phyloP scores from a whole-genome alignment of 352 stramenopile species.

The Albugo candida region DNA sequence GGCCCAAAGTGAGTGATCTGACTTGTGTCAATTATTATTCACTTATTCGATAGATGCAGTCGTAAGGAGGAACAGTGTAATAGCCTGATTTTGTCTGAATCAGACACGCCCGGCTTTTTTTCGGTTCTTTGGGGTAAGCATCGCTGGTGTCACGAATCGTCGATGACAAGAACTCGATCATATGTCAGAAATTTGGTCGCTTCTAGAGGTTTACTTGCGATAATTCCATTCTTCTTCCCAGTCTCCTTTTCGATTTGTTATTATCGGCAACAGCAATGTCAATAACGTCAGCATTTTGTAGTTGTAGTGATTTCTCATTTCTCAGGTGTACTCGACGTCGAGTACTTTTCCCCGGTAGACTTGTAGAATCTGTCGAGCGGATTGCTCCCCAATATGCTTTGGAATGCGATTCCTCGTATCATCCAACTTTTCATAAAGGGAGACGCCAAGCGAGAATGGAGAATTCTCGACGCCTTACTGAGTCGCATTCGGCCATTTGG shows the following conservation, averaged over 20 bases:
- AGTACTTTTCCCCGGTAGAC: too few relatives aligned
- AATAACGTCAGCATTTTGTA: conserved; percentile 19
- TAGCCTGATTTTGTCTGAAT: conserved; percentile 57
- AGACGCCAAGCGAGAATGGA: too few relatives aligned
- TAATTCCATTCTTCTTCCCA: too few relatives aligned
- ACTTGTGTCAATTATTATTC: conserved; percentile 46
- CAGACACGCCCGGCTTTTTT: conserved; percentile 26
- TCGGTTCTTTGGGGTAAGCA: conserved; percentile 7
- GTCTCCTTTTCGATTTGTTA: conserved; percentile 11
- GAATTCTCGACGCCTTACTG: too few relatives aligned
- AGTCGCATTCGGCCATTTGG: too few relatives aligned
- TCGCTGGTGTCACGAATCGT: conserved; percentile 29
- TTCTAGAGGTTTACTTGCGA: background rate
- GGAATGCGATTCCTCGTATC: too few relatives aligned
- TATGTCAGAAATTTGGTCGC: conserved; percentile 48
- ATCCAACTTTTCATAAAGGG: too few relatives aligned
- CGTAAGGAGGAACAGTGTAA: conserved; percentile 54
- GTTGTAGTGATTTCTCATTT: too few relatives aligned
- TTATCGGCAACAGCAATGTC: conserved; percentile 55
- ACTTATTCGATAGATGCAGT: conserved; percentile 43
- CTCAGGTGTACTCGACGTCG: too few relatives aligned
- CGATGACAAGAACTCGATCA: conserved; percentile 52
- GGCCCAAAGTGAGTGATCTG: conserved; percentile 56
- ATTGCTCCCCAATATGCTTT: too few relatives aligned
- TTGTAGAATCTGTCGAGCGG: too few relatives aligned